phyloP scores from a whole-genome alignment of 129 eudicot species.

The Oenanthe sinensis region DNA sequence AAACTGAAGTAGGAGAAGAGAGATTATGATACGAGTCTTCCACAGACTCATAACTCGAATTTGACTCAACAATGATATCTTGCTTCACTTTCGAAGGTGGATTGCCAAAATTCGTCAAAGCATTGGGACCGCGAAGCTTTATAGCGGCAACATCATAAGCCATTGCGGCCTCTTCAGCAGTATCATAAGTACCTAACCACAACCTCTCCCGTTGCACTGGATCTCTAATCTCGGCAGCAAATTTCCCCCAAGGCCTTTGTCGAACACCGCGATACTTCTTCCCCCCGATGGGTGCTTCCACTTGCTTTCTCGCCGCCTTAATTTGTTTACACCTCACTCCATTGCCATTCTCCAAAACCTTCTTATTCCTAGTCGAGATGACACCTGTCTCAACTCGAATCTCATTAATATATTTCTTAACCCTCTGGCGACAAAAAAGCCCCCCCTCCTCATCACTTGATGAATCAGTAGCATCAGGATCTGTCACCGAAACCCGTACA shows the following conservation, averaged over 20 bases:
- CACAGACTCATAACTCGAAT: conserved; percentile 63
- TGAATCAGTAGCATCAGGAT: conserved; percentile 88
- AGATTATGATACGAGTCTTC: conserved; percentile 36
- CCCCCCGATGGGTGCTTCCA: conserved; percentile 9
- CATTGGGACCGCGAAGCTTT: conserved; percentile 78
- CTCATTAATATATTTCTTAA: conserved; percentile 49
- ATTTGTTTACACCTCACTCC: background rate
- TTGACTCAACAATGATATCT: conserved; percentile 28
- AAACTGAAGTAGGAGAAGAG: conserved; percentile 62
- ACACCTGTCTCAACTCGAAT: conserved; percentile 32
- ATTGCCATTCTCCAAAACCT: conserved; percentile 14
- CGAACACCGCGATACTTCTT: conserved; percentile 80
- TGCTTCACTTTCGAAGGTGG: conserved; percentile 35
- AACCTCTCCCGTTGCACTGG: conserved; percentile 50
- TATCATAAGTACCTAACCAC: conserved; percentile 88
- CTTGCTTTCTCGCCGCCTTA: conserved; percentile 21
- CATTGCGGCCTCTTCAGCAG: conserved; percentile 94
- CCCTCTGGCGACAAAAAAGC: conserved; percentile 45
- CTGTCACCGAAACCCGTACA: conserved; percentile 56
- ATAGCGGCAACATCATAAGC: conserved; percentile 92
- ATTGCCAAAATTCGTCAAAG: conserved; percentile 56
- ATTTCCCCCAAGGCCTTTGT: conserved; percentile 93
- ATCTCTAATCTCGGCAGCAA: conserved; percentile 94
- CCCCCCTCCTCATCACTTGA: conserved; percentile 66
- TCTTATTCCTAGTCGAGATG: background rate